These are phyloP conservation scores for Thozetella sp. DNA, from an alignment of 495 filamentous ascomycete species.

Conservation along the genomic window DNA sequence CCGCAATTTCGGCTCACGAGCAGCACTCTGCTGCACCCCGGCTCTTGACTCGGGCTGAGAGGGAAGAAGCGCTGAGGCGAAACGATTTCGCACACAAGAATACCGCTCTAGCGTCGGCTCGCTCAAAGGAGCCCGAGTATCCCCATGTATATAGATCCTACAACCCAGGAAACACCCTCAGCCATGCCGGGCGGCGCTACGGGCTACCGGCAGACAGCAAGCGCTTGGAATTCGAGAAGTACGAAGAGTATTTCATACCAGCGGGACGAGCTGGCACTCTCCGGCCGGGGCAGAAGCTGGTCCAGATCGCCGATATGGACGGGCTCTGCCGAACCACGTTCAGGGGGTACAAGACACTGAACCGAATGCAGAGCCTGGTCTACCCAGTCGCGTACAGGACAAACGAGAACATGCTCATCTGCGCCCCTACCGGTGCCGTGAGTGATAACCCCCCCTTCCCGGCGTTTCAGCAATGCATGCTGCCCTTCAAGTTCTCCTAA, in stretches of 20 bases:
- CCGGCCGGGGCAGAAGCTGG: slow-evolving; percentile 67
- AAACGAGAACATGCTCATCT: slow-evolving; percentile 98
- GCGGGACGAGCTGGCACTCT: slow-evolving; percentile 79
- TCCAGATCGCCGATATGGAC: slow-evolving; percentile 82
- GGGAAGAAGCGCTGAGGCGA: slow-evolving; percentile 72
- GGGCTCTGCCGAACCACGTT: slow-evolving; percentile 90
- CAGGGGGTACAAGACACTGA: slow-evolving; percentile 88
- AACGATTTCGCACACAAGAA: slow-evolving; percentile 84
- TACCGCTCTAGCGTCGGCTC: slow-evolving; percentile 61
- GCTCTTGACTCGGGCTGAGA: slow-evolving; percentile 73
- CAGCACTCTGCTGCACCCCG: slow-evolving; percentile 56
- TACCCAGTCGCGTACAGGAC: slow-evolving; percentile 96
- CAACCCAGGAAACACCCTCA: slow-evolving; percentile 80
- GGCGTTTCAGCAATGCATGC: not conserved
- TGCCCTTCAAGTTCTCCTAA: not conserved
- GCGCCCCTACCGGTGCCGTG: slow-evolving; percentile 92
- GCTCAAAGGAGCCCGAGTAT: slow-evolving; percentile 69
- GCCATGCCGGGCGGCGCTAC: slow-evolving; percentile 75
- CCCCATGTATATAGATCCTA: slow-evolving; percentile 90
- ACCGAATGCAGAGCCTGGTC: slow-evolving; percentile 96
- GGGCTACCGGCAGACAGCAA: slow-evolving; percentile 68
- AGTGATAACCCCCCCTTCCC: slow-evolving; percentile 10
- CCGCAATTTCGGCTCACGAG: slow-evolving; percentile 32
- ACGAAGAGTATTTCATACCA: slow-evolving; percentile 86
- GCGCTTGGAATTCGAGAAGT: slow-evolving; percentile 60